These are phyloP conservation scores for Fraxinus pennsylvanica DNA, from an alignment of 257 asterid species.

Conservation along the genomic window DNA sequence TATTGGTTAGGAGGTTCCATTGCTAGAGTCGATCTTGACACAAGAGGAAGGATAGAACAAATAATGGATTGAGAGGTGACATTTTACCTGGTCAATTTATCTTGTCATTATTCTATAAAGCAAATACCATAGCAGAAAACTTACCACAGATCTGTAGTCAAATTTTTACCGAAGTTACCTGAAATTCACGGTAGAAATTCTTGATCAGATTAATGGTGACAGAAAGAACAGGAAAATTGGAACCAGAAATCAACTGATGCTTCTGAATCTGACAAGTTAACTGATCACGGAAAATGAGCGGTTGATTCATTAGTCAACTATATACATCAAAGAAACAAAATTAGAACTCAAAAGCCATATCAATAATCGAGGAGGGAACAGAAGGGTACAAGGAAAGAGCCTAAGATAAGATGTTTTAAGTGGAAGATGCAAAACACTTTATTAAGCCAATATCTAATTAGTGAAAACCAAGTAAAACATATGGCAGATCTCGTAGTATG, in stretches of 20 bases:
- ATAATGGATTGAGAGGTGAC: too few relatives aligned
- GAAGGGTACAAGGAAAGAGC: background rate
- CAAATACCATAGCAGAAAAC: conserved; percentile 24
- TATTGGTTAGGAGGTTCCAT: too few relatives aligned
- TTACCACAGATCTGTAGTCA: conserved; percentile 64
- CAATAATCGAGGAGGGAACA: too few relatives aligned
- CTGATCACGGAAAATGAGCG: conserved; percentile 26
- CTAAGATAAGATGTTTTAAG: background rate
- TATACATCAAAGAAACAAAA: background rate
- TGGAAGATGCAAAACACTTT: background rate
- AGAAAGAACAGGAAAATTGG: conserved; percentile 1
- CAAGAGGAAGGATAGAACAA: too few relatives aligned
- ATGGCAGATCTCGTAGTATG: background rate
- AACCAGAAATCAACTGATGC: conserved; percentile 30
- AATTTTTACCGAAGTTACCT: conserved; percentile 36
- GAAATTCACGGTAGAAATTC: conserved; percentile 21
- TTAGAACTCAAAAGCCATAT: background rate
- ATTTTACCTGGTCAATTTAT: too few relatives aligned
- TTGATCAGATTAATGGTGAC: background rate
- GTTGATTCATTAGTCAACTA: background rate
- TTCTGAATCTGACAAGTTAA: conserved; percentile 32
- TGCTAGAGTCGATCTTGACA: too few relatives aligned
- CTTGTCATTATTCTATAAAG: background rate
- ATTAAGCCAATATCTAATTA: background rate
- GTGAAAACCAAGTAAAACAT: background rate